Evolutionary conservation across 2,329 filamentous ascomycete species (phyloP), one percentile per base, ranked within the genome.

Genomic region (Boeremia lycopersici): DNA sequence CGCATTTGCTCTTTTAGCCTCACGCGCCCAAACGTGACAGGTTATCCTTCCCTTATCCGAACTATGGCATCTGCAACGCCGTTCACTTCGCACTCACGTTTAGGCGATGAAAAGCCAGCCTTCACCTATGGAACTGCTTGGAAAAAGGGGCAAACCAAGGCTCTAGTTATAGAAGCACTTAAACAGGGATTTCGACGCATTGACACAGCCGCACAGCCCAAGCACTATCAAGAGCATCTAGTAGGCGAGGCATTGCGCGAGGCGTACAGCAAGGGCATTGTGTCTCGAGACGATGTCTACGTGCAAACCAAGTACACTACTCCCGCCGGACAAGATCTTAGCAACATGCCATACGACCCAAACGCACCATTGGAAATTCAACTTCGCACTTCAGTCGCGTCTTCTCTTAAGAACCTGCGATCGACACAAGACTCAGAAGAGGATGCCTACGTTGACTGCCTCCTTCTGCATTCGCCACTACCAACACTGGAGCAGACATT

Each of bases 251-350:
- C 87, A 2, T 79, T 95, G 42, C 79, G 83, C 54, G 78, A 80
- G 49, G 86, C 86, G 31, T 81, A 90, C 46, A 64, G 74, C 6
- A 82, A 86, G 29, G 84, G 84, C 1, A 73, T 84, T n/a, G 76
- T 89, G 41, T 80, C 68, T 43, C 78, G 86, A 54, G 73, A 81
- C 40, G 84, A 89, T 30, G 65, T 93, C 41, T 91, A 87, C 69
- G 85, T 93, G 39, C 90, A 96, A 81, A 93, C 90, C n/a, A 95
- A 93, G 73, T 95, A 88, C 77, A 91, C 89, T 1, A 81, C 87
- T 0, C 73, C 85, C 4, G 74, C 74, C 13, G 86, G 84, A 23
- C 89, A 93, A 70, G 84, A 87, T 65, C 66, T 74, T 19, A 73
- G 75, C 35, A 80, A 84, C 43, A 79, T 86, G 74, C 88, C 89